Evolutionary conservation across 805 yeast genomes (phyloP), one percentile per base, ranked within the genome.

Genomic region (Phaffomyces thermotolerans): DNA sequence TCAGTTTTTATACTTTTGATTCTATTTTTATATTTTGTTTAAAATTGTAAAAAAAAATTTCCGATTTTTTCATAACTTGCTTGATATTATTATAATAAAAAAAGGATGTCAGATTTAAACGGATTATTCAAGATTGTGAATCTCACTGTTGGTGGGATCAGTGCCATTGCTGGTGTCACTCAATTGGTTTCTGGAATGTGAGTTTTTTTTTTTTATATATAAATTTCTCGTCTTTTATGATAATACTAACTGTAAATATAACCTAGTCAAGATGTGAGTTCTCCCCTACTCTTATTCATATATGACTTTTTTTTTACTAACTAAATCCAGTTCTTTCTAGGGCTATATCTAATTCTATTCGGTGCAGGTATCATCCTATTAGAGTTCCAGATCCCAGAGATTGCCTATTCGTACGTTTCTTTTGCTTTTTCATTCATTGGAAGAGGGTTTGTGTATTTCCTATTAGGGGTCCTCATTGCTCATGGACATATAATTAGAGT

Each of bases 341-440:
- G 85, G 1, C 37, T 81, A n/a, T 80, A 72, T 56, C 66, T 81
- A 18, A 64, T 79, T 25, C 66, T 67, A 5, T 65, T 81, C 38
- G 85, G 89, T 20, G 67, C 63, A 4, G 66, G 68, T 8, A 72
- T 81, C 42, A 76, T 78, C 8, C 6, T 25, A 29, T 29, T 58
- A 45, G 72, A 68, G 47, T 66, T 64, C 47, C 61, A 69, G 59
- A 56, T 69, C 46, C 69, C 87, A 15, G 72, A 82, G 6, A 75
- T 78, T 48, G 73, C 84, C n/a, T 72, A 76, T 52, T 69, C 76
- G 6, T 84, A 77, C 53, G 84, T 79, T 38, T 77, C 77, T 17
- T 83, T 75, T 56, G 69, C 75, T 55, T 73, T 71, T 59, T 78
- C 83, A 13, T 79, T 79, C 54, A 60, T 82, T n/a, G 91, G 93